These are phyloP conservation scores for Wickerhamiella azyma DNA, from an alignment of 805 yeast genomes.

Conservation along the genomic window DNA sequence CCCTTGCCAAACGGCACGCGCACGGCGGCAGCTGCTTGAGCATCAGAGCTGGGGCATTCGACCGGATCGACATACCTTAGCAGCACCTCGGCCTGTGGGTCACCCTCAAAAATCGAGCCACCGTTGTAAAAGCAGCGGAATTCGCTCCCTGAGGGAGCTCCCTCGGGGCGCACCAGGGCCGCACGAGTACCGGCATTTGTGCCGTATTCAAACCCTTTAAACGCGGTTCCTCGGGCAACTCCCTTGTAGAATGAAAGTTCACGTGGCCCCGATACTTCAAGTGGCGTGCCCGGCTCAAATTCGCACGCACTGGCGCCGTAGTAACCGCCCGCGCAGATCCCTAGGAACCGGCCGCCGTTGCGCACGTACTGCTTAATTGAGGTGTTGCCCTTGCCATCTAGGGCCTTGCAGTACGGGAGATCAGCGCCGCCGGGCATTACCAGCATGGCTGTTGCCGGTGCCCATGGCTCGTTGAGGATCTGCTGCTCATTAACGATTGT, in stretches of 20 bases:
- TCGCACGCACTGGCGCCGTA: slow-evolving; percentile 64
- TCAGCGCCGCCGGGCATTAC: slow-evolving; percentile 98
- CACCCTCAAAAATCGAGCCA: slow-evolving; percentile 70
- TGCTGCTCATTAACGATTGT: slow-evolving; percentile 49
- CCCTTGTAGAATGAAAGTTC: slow-evolving; percentile 80
- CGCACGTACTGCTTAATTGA: slow-evolving; percentile 50
- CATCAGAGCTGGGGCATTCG: slow-evolving; percentile 33
- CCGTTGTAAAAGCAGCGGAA: slow-evolving; percentile 59
- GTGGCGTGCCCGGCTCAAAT: slow-evolving; percentile 58
- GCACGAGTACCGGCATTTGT: slow-evolving; percentile 66
- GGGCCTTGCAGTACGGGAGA: slow-evolving; percentile 59
- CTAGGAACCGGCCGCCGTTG: slow-evolving; percentile 70
- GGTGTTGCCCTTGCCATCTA: slow-evolving; percentile 57
- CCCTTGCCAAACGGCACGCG: slow-evolving; percentile 61
- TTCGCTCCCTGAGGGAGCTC: not conserved
- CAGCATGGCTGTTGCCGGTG: slow-evolving; percentile 55
- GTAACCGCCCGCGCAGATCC: slow-evolving; percentile 94
- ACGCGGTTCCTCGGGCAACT: slow-evolving; percentile 66
- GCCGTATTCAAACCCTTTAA: slow-evolving; percentile 64
- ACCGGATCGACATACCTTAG: slow-evolving; percentile 50
- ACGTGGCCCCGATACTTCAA: slow-evolving; percentile 79
- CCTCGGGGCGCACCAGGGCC: slow-evolving; percentile 22
- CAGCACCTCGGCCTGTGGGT: slow-evolving; percentile 48
- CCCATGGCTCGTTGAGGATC: slow-evolving; percentile 78
- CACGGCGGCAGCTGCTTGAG: slow-evolving; percentile 53